Base-by-base conservation (phyloP, 495 filamentous ascomycete species). In the Trichocladium uniseriatum region DNA sequence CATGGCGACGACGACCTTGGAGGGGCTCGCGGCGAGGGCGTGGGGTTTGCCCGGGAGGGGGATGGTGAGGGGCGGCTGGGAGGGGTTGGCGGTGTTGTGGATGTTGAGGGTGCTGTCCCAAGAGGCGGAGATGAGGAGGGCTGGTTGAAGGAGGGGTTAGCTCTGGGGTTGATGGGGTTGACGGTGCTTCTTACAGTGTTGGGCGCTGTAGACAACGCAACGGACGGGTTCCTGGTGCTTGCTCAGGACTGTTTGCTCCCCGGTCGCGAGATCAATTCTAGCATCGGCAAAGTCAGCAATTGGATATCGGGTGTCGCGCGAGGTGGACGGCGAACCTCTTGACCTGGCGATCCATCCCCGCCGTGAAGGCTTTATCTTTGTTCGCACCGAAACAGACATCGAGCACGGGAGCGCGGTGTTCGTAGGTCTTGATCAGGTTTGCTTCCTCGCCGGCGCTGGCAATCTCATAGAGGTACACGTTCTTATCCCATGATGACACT, bases 1-100 rank as follows among this genome's bases (percentile, higher is more conserved):
- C 91, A 97, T 96, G 45, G 89, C 90, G 34, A 96, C 87, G 43
- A 98, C 87, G 9, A 95, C 76, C 56, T 89, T 94, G 27, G 86
- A 84, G 14, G 86, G 70, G 40, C 82, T 83, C 39, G 86, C 77
- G 15, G 88, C 86, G 37, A 97, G 66, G 16, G 89, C 89, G 71
- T 94, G 94, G 18, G 86, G 87, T 69, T 92, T 98, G 38, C 79
- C 81, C 7, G 83, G 86, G 47, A 91, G 82, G 1, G 70, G 70
- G 49, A 94, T 75, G 40, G 68, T 77, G 39, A 81, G 72, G 6
- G 76, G 77, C 38, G 53, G 49, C 46, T 64, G 31, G 14, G 48
- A 43, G 35, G 69, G 65, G 55, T 64, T 57, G 45, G 57, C 56
- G 39, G 80, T 72, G 54, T 79, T 73, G 71, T 94, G 87, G 49